These are phyloP conservation scores for Passiflora organensis DNA, from an alignment of 345 rosid species.

Conservation along the genomic window DNA sequence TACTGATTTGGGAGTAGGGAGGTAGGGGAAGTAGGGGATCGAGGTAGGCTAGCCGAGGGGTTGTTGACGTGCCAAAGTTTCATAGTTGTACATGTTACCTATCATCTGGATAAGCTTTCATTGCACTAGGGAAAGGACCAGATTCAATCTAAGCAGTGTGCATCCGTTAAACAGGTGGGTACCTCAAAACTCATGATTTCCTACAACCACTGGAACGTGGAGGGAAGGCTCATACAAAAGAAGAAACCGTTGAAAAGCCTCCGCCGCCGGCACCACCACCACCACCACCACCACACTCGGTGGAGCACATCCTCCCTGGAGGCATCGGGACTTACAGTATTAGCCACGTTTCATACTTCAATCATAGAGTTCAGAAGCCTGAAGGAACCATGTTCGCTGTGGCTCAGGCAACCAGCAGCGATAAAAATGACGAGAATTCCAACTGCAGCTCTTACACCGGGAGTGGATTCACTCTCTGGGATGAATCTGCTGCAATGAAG, in stretches of 20 bases:
- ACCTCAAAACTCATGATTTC: slow-evolving; percentile 79
- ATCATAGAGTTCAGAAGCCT: slow-evolving; percentile 58
- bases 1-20: too few species aligned
- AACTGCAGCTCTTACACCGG: slow-evolving; percentile 76
- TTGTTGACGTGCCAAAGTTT: too few species aligned
- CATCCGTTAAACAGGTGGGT: slow-evolving; percentile 47
- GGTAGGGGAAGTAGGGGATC: too few species aligned
- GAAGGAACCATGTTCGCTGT: slow-evolving; percentile 47
- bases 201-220: slow-evolving; percentile 56
- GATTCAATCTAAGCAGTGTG: too few species aligned
- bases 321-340: slow-evolving; percentile 90
- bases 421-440: slow-evolving; percentile 67
- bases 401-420: slow-evolving; percentile 45
- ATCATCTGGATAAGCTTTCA: too few species aligned
- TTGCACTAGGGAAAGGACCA: neutral
- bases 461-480: slow-evolving; percentile 85
- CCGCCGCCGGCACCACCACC: slow-evolving; percentile 47
- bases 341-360: slow-evolving; percentile 61
- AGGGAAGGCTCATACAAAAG: slow-evolving; percentile 46
- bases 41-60: too few species aligned
- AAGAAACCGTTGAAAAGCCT: slow-evolving; percentile 53
- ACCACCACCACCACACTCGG: slow-evolving; percentile 44
- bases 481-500: slow-evolving; percentile 53
- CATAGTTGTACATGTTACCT: too few species aligned
- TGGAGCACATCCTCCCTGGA: slow-evolving; percentile 75